Conservation (phyloP, 176 grass and related monocot species). For the Avena eriantha region DNA sequence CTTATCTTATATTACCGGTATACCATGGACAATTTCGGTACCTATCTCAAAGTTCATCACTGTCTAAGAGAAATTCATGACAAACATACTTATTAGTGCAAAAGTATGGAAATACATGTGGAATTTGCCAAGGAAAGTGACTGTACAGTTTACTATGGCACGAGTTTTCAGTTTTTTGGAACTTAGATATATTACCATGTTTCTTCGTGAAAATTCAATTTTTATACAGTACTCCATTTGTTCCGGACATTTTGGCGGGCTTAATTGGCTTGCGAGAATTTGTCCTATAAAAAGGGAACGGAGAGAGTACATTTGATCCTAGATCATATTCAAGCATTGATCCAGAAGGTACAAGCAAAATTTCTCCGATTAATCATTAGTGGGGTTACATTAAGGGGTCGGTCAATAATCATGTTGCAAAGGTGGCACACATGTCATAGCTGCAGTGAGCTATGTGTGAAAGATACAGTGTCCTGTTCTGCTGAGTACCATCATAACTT, state of each 20-base stretch:
- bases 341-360: not conserved
- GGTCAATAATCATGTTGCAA: conserved; percentile 34
- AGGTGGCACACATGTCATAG: conserved; percentile 28
- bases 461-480: conserved; percentile 19
- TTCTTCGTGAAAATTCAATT: not conserved
- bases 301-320: not conserved
- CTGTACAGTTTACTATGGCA: too few species aligned
- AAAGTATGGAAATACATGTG: not conserved
- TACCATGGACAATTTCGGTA: not conserved
- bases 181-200: too few species aligned
- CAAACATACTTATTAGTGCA: not conserved
- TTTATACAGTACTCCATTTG: too few species aligned
- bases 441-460: conserved; percentile 26
- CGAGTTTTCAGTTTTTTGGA: not conserved
- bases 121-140: not conserved
- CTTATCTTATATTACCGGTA: not conserved
- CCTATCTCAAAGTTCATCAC: not conserved
- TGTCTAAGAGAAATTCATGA: not conserved
- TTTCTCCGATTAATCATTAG: conserved; percentile 45
- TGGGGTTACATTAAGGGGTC: conserved; percentile 30
- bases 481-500: conserved; percentile 20
- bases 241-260: too few species aligned
- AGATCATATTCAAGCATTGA: not conserved
- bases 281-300: too few species aligned
- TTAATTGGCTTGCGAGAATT: too few species aligned